phyloP scores from a whole-genome alignment of 345 rosid genomes.

The Pseudoturritis turrita region DNA sequence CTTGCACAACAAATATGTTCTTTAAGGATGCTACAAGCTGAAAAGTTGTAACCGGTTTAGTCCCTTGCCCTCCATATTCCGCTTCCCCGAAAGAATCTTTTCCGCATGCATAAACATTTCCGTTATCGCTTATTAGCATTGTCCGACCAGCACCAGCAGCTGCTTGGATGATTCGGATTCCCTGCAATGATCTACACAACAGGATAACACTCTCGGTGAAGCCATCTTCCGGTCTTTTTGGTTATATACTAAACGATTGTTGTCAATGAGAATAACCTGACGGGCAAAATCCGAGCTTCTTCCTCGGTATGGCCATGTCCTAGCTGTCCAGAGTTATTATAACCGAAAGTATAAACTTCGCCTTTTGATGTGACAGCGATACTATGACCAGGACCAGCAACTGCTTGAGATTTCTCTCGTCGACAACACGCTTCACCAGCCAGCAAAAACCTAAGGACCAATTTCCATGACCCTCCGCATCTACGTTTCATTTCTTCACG shows the following conservation, averaged over 20 bases:
- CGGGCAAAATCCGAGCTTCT: slow-evolving; percentile 66
- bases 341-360: slow-evolving; percentile 74
- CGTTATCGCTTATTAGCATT: slow-evolving; percentile 90
- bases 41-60: slow-evolving; percentile 59
- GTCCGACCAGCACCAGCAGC: slow-evolving; percentile 96
- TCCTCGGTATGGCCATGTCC: slow-evolving; percentile 85
- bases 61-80: slow-evolving; percentile 64
- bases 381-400: slow-evolving; percentile 98
- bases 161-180: slow-evolving; percentile 91
- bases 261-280: slow-evolving; percentile 61
- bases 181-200: slow-evolving; percentile 87
- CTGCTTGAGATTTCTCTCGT: slow-evolving; percentile 92
- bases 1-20: slow-evolving; percentile 88
- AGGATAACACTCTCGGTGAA: slow-evolving; percentile 1
- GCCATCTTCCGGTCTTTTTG: neutral
- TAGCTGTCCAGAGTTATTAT: slow-evolving; percentile 87
- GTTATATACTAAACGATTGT: slow-evolving; percentile 35
- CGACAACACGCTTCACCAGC: slow-evolving; percentile 94
- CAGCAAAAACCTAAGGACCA: slow-evolving; percentile 81
- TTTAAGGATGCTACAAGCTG: slow-evolving; percentile 76
- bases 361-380: slow-evolving; percentile 82
- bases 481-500: slow-evolving; percentile 63
- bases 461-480: slow-evolving; percentile 97
- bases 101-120: slow-evolving; percentile 80
- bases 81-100: slow-evolving; percentile 89